A percentile compares a stretch with the other conserved stretches of the same genome.
Evolutionary conservation across 495 filamentous ascomycete genomes (phyloP).

Genomic region (Oidiodendron maius): DNA sequence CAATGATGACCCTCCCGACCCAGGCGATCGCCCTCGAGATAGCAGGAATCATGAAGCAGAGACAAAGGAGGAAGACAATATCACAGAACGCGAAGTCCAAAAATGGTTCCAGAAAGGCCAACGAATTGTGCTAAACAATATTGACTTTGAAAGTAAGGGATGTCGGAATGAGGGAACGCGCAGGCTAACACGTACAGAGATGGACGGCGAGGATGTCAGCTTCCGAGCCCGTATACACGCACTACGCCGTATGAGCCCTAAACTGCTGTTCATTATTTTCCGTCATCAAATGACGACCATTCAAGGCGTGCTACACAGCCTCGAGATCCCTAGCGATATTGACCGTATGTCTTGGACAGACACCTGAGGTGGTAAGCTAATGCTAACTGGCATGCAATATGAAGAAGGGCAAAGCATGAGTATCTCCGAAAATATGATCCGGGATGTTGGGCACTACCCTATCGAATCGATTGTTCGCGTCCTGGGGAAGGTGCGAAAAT

Average conservation of each 20-base stretch:
- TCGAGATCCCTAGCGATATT: conserved; percentile 38
- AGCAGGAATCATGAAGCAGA: too few species aligned
- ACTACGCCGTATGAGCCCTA: conserved; percentile 75
- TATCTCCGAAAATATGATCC: conserved; percentile 66
- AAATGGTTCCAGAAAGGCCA: too few species aligned
- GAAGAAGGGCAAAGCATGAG: conserved; percentile 13
- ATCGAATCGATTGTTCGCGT: conserved; percentile 77
- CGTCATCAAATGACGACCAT: conserved; percentile 56
- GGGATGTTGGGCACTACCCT: conserved; percentile 75
- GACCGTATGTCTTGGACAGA: conserved; percentile 10
- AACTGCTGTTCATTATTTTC: conserved; percentile 76
- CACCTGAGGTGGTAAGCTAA: not conserved
- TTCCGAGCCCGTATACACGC: conserved; percentile 86
- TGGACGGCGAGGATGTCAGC: conserved; percentile 58
- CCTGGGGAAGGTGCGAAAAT: conserved; percentile 66
- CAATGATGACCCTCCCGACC: too few species aligned
- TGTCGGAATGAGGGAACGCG: too few species aligned
- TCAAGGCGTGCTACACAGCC: conserved; percentile 66
- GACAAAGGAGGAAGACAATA: too few species aligned
- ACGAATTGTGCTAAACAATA: too few species aligned
- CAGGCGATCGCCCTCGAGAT: too few species aligned
- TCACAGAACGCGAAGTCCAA: too few species aligned
- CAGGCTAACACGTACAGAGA: conserved; percentile 27
- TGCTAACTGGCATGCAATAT: conserved; percentile 7
- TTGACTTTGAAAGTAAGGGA: conserved; percentile 16